These are phyloP conservation scores for Rhizomucor pusillus DNA, from an alignment of 371 early-diverging fungal genomes.

Conservation along the genomic window DNA sequence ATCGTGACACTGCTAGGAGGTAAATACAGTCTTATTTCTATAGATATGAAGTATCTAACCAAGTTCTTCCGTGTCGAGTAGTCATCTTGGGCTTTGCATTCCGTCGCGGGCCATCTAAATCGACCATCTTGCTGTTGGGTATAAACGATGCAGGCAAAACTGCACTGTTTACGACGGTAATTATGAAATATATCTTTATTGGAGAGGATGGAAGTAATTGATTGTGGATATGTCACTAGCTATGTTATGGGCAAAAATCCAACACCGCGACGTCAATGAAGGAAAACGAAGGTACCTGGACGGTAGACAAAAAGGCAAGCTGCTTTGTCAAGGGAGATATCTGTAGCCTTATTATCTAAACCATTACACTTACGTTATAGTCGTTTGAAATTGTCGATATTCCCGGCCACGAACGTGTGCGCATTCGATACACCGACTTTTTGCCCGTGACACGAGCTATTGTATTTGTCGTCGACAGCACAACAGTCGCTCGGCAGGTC, in stretches of 20 bases:
- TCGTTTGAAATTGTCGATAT: conserved; percentile 75
- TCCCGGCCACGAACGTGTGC: conserved; percentile 86
- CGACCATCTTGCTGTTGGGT: conserved; percentile 55
- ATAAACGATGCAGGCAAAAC: conserved; percentile 67
- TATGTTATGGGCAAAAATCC: conserved; percentile 46
- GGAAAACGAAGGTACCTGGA: conserved; percentile 63
- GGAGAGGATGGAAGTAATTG: not conserved
- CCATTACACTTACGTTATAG: no score
- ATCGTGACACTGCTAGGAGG: no score
- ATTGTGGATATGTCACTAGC: conserved; percentile 25
- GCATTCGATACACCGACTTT: conserved; percentile 69
- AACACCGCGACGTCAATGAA: conserved; percentile 72
- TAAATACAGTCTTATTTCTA: not conserved
- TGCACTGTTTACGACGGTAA: conserved; percentile 51
- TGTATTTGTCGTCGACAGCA: conserved; percentile 80
- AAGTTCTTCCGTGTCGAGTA: not conserved
- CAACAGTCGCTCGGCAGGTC: conserved; percentile 49
- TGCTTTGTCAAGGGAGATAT: not conserved
- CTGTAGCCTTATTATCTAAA: not conserved
- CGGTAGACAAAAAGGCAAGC: conserved; percentile 38
- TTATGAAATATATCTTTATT: not conserved
- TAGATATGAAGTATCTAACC: not conserved
- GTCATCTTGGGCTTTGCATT: conserved; percentile 7
- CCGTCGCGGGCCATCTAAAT: conserved; percentile 30
- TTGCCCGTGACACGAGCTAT: conserved; percentile 69